Percentiles rank a stretch among this genome's conserved stretches.
These are phyloP conservation scores for Neofusicoccum parvum DNA, from an alignment of 2,329 filamentous ascomycete genomes.

Conservation along the genomic window DNA sequence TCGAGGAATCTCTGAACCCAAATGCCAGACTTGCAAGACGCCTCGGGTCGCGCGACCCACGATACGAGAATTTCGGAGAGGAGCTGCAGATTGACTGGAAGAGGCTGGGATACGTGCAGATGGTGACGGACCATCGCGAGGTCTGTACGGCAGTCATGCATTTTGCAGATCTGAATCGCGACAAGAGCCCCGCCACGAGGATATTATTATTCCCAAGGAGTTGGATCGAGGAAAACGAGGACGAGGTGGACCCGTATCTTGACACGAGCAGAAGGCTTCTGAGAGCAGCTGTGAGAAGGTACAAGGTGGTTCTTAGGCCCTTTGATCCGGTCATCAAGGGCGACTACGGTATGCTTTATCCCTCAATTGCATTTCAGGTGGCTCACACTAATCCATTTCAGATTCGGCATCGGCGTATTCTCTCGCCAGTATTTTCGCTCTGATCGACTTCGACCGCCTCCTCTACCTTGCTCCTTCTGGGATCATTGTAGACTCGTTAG, in stretches of 20 bases:
- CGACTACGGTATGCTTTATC: slow-evolving; percentile 31
- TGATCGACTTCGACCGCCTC: slow-evolving; percentile 49
- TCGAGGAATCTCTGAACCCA: slow-evolving; percentile 24
- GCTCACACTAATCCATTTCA: neutral
- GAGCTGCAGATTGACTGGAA: slow-evolving; percentile 47
- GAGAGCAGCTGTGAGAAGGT: slow-evolving; percentile 48
- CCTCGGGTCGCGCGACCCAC: slow-evolving; percentile 22
- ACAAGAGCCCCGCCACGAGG: slow-evolving; percentile 48
- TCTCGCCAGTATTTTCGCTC: slow-evolving; percentile 47
- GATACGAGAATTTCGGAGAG: slow-evolving; percentile 17
- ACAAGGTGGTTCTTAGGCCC: slow-evolving; percentile 48
- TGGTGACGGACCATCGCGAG: slow-evolving; percentile 47
- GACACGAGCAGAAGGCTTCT: slow-evolving; percentile 48
- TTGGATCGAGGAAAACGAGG: slow-evolving; percentile 39
- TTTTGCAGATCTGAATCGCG: slow-evolving; percentile 48
- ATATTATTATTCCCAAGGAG: slow-evolving; percentile 49
- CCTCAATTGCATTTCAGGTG: neutral
- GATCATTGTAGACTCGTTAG: slow-evolving; percentile 48
- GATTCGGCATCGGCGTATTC: slow-evolving; percentile 41
- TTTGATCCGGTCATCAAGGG: slow-evolving; percentile 43
- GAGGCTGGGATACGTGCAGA: slow-evolving; percentile 50
- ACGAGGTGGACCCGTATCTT: slow-evolving; percentile 45
- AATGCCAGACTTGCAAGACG: slow-evolving; percentile 15
- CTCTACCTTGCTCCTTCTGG: slow-evolving; percentile 50
- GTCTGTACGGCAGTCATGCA: slow-evolving; percentile 55